These are phyloP conservation scores for Medicago ruthenica DNA, from an alignment of 306 rosid genomes.

Conservation along the genomic window DNA sequence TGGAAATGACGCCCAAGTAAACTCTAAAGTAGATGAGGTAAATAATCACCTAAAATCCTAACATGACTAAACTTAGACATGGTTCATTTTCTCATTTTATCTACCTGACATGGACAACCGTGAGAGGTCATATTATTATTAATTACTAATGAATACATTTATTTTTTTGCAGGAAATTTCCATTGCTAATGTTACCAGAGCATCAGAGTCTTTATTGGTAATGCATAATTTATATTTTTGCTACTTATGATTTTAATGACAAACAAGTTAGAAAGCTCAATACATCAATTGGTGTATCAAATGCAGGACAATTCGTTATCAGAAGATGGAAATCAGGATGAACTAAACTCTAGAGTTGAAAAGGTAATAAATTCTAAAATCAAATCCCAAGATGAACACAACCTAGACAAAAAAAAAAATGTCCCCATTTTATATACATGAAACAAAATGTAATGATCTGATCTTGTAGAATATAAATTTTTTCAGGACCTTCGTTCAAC, in stretches of 20 bases:
- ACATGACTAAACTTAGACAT: too few relatives aligned
- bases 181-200: conserved; percentile 32
- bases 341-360: conserved; percentile 43
- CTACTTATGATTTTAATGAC: background rate
- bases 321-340: conserved; percentile 24
- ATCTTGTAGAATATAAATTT: conserved; percentile 21
- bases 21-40: too few relatives aligned
- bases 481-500: conserved; percentile 2
- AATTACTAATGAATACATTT: too few relatives aligned
- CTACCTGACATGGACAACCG: too few relatives aligned
- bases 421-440: conserved; percentile 1
- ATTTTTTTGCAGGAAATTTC: conserved; percentile 43
- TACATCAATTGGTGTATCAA: conserved; percentile 18
- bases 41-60: too few relatives aligned
- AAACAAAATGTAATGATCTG: conserved; percentile 38
- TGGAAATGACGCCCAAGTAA: too few relatives aligned
- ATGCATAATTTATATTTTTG: conserved; percentile 6
- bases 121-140: too few relatives aligned
- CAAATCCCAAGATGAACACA: conserved; percentile 15
- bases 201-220: conserved; percentile 39
- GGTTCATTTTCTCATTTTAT: too few relatives aligned
- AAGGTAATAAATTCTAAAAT: conserved; percentile 43
- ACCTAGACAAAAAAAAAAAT: background rate
- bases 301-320: conserved; percentile 49
- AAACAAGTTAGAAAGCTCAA: conserved; percentile 29